phyloP scores from a whole-genome alignment of 768 basidiomycete species.

The Boletus huronensis region DNA sequence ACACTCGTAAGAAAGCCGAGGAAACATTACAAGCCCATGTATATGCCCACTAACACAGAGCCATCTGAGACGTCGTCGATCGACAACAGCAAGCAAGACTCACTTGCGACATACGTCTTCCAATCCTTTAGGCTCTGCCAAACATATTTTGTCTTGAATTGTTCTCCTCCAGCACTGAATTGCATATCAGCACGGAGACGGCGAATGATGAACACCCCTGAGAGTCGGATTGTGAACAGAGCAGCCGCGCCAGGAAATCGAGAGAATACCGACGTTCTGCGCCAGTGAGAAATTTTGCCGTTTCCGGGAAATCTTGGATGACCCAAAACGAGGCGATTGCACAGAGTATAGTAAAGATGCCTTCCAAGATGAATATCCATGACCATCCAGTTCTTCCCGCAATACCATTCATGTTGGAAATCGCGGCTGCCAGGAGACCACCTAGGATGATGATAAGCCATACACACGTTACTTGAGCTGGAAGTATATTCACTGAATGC shows the following conservation, averaged over 20 bases:
- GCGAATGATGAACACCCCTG: conserved; percentile 61
- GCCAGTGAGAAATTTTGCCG: conserved; percentile 64
- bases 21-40: conserved; percentile 59
- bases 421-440: conserved; percentile 62
- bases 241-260: not conserved
- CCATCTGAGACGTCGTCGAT: not conserved
- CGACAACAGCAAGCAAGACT: conserved; percentile 21
- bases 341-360: conserved; percentile 60
- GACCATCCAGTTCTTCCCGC: conserved; percentile 63
- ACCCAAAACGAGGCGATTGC: conserved; percentile 65
- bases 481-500: conserved; percentile 55
- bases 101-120: conserved; percentile 74
- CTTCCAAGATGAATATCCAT: conserved; percentile 76
- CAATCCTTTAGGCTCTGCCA: conserved; percentile 61
- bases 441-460: conserved; percentile 33
- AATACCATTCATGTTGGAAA: conserved; percentile 67
- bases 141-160: conserved; percentile 52
- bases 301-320: conserved; percentile 76
- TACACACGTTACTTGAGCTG: not conserved
- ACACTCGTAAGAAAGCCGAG: not conserved
- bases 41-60: conserved; percentile 53
- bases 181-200: conserved; percentile 64
- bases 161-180: conserved; percentile 59
- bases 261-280: conserved; percentile 48
- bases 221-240: not conserved